Percentiles rank a stretch among this genome's conserved stretches.
Conservation (phyloP, 257 asterid species). For the Solanum phureja region DNA sequence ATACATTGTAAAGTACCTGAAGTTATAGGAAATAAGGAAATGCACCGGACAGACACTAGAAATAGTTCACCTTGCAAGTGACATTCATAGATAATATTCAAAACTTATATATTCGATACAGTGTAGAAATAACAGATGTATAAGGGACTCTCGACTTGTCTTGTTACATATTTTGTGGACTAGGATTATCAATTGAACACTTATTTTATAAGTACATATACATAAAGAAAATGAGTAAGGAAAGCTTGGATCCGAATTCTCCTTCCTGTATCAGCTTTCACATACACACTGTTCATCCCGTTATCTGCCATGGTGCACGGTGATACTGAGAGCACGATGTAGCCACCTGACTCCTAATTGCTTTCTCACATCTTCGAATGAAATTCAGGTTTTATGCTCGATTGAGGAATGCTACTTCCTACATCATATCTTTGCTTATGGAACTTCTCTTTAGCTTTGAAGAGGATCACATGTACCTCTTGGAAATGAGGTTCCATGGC, state of each 20-base stretch:
- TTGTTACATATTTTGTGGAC: neutral
- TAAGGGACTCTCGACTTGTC: neutral
- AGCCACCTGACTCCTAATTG: neutral
- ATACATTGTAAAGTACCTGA: neutral
- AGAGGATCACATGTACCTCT: conserved; percentile 48
- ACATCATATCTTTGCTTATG: conserved; percentile 16
- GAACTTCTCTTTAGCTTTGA: conserved; percentile 29
- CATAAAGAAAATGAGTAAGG: neutral
- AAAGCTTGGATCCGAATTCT: neutral
- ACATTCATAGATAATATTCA: neutral
- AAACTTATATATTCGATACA: neutral
- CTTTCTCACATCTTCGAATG: conserved; percentile 32
- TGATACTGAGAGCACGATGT: neutral
- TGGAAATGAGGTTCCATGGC: conserved; percentile 63
- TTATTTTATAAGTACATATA: neutral
- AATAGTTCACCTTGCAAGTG: neutral
- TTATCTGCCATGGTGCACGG: neutral
- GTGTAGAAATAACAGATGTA: neutral
- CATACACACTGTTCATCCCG: neutral
- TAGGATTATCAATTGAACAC: neutral
- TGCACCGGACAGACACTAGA: neutral
- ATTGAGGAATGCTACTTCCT: neutral
- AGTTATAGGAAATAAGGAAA: neutral
- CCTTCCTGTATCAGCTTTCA: neutral
- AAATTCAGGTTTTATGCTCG: neutral